phyloP scores from a whole-genome alignment of 2,329 filamentous ascomycete species.

The Meredithiella fracta region DNA sequence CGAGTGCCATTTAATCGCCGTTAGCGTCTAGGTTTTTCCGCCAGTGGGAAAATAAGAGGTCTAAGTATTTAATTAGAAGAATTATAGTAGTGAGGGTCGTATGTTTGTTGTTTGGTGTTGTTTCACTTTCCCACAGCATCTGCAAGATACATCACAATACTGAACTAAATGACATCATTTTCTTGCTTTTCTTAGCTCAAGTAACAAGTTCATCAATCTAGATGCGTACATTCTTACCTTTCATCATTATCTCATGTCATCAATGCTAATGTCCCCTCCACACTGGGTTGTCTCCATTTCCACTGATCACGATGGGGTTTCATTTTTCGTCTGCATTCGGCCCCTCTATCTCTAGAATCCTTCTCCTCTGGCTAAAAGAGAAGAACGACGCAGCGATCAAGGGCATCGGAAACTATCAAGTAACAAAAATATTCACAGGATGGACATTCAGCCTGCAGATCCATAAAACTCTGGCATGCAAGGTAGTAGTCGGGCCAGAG shows the following conservation, averaged over 20 bases:
- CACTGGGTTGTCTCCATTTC: not conserved
- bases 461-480: not conserved
- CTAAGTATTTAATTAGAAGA: no score
- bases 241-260: no score
- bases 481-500: not conserved
- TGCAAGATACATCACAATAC: no score
- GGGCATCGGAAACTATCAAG: not conserved
- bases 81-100: no score
- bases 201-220: no score
- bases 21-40: not conserved
- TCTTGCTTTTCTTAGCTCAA: not conserved
- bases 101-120: no score
- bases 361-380: not conserved
- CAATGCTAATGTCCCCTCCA: not conserved
- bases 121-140: no score
- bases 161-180: not conserved
- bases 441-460: not conserved
- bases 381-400: not conserved
- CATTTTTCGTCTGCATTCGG: not conserved
- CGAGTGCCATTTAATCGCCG: not conserved
- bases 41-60: not conserved
- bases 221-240: no score
- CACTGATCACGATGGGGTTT: not conserved
- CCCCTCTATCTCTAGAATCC: not conserved
- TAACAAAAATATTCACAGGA: not conserved